Percentiles rank a stretch among this genome's conserved stretches.
Evolutionary conservation across 345 rosid genomes (phyloP).

Genomic region (Kernera saxatilis): DNA sequence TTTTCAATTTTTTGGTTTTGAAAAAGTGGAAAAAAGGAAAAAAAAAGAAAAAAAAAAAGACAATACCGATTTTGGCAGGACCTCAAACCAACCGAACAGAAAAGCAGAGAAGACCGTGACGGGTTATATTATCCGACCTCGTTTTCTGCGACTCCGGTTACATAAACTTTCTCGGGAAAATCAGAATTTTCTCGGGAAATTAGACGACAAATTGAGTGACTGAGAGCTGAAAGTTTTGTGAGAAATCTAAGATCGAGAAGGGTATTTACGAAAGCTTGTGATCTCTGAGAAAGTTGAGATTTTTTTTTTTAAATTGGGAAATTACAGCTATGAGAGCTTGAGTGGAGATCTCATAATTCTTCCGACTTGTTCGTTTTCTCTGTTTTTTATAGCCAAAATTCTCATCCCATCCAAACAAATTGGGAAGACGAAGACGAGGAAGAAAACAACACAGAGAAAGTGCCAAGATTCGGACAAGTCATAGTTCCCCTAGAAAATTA

Average conservation of each 20-base stretch:
- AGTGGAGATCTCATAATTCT: conserved; percentile 17
- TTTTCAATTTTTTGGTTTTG: neutral
- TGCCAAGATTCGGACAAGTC: conserved; percentile 32
- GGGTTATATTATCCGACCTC: conserved; percentile 14
- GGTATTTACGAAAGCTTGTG: neutral
- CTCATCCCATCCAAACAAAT: conserved; percentile 1
- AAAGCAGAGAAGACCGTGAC: conserved; percentile 34
- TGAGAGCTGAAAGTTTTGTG: conserved; percentile 1
- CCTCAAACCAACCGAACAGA: conserved; percentile 23
- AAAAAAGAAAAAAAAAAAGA: neutral
- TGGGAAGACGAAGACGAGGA: conserved; percentile 25
- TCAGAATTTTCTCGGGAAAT: conserved; percentile 9
- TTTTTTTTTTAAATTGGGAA: neutral
- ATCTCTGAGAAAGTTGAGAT: conserved; percentile 11
- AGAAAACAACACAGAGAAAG: conserved; percentile 25
- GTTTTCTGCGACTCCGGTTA: conserved; percentile 5
- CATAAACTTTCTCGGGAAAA: conserved; percentile 18
- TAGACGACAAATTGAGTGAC: neutral
- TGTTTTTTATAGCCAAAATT: conserved; percentile 7
- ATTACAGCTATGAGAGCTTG: conserved; percentile 3
- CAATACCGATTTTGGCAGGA: conserved; percentile 22
- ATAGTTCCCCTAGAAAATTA: neutral
- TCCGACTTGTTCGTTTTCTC: neutral
- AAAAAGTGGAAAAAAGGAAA: neutral
- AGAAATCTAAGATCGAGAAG: conserved; percentile 7